Percentiles rank a stretch among this genome's conserved stretches.
Evolutionary conservation across 176 grass and related monocot species (phyloP).

Genomic region (Alloteropsis semialata): DNA sequence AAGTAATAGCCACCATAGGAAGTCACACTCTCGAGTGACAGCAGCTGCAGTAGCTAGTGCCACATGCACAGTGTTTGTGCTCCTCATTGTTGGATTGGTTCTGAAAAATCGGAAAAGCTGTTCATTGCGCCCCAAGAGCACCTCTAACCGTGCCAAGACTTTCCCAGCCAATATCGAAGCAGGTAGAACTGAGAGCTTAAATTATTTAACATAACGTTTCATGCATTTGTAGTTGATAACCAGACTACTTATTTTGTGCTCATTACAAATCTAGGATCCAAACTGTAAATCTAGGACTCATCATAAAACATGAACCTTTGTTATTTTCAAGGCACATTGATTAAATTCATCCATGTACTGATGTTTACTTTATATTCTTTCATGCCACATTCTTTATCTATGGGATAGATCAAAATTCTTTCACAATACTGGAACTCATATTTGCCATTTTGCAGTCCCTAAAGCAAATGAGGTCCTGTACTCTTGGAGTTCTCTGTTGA

Average conservation of each 20-base stretch:
- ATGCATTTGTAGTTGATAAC: constrained; percentile 15
- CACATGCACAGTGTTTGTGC: constrained; percentile 38
- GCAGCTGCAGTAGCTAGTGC: constrained; percentile 49
- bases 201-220: background rate
- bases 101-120: constrained; percentile 41
- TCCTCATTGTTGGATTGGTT: constrained; percentile 59
- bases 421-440: constrained; percentile 23
- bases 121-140: constrained; percentile 30
- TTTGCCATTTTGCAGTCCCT: constrained; percentile 41
- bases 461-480: constrained; percentile 41
- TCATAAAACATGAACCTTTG: background rate
- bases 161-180: constrained; percentile 36
- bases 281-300: constrained; percentile 16
- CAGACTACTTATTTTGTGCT: constrained; percentile 10
- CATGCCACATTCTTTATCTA: constrained; percentile 9
- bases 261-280: background rate
- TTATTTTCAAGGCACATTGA: background rate
- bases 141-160: constrained; percentile 26
- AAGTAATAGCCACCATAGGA: constrained; percentile 39
- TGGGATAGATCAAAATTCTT: constrained; percentile 15
- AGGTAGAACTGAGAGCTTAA: constrained; percentile 34
- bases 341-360: constrained; percentile 12
- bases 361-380: background rate
- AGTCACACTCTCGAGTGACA: constrained; percentile 41
- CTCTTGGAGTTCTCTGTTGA: constrained; percentile 53